These are phyloP conservation scores for Auriscalpium vulgare DNA, from an alignment of 768 basidiomycete genomes.

Conservation along the genomic window DNA sequence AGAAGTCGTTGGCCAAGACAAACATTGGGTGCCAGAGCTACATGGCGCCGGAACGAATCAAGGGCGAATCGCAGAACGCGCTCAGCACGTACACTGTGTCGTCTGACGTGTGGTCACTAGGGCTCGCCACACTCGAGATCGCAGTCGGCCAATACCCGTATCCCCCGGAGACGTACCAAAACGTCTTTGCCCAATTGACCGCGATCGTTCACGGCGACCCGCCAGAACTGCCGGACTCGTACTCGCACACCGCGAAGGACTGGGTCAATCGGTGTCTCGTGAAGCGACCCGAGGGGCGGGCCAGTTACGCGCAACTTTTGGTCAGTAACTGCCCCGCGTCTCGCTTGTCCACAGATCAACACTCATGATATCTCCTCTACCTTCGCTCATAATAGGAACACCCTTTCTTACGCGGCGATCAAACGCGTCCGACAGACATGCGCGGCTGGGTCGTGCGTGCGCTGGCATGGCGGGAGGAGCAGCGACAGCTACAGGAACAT, in stretches of 20 bases:
- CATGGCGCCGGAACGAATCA: conserved; percentile 98
- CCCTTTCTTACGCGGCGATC: conserved; percentile 65
- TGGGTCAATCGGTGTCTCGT: conserved; percentile 77
- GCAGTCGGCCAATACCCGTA: conserved; percentile 89
- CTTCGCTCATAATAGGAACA: conserved; percentile 44
- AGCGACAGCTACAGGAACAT: conserved; percentile 1
- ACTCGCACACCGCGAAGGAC: conserved; percentile 62
- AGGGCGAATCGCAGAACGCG: conserved; percentile 84
- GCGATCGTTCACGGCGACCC: conserved; percentile 95
- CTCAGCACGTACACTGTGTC: conserved; percentile 90
- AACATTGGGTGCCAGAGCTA: conserved; percentile 99
- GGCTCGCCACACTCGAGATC: conserved; percentile 89
- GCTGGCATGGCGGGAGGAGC: conserved; percentile 21
- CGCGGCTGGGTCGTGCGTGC: conserved; percentile 67
- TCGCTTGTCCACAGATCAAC: neutral
- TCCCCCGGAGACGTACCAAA: conserved; percentile 93
- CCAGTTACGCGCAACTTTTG: conserved; percentile 78
- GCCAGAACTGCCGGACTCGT: conserved; percentile 72
- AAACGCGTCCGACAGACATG: conserved; percentile 70
- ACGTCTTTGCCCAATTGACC: conserved; percentile 94
- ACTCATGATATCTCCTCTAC: neutral
- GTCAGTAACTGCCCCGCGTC: conserved; percentile 30
- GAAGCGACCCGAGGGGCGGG: conserved; percentile 72
- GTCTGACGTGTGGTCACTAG: conserved; percentile 96
- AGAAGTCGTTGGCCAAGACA: conserved; percentile 93